These are phyloP conservation scores for Achlya hypogyna DNA, from an alignment of 352 stramenopile species.

Conservation along the genomic window DNA sequence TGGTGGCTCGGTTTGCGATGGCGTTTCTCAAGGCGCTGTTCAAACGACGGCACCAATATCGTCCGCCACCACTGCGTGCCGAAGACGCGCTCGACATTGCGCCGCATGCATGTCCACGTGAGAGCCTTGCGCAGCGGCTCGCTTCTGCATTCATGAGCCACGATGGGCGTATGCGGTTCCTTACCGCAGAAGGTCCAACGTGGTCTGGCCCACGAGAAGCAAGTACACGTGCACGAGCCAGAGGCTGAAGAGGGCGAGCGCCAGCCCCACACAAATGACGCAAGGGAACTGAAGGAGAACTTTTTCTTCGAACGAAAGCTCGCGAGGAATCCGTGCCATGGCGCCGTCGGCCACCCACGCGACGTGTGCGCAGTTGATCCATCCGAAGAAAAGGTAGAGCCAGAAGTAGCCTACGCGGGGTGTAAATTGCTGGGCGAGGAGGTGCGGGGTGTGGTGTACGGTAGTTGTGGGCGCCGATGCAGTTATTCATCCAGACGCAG, in stretches of 20 bases:
- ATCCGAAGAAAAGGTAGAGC: constrained; percentile 15
- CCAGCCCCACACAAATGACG: constrained; percentile 5
- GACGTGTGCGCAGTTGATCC: constrained; percentile 4
- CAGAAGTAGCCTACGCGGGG: constrained; percentile 11
- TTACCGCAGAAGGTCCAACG: constrained; percentile 1
- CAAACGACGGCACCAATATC: background rate
- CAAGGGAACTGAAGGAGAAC: background rate
- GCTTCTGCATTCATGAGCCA: background rate
- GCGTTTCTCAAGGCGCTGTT: background rate
- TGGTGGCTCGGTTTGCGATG: background rate
- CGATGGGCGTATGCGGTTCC: background rate
- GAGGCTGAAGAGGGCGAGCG: constrained; percentile 4
- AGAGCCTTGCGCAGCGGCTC: background rate
- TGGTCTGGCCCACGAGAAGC: constrained; percentile 7
- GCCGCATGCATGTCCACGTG: background rate
- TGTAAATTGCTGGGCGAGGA: background rate
- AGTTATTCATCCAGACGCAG: constrained; percentile 77
- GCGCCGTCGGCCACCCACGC: background rate
- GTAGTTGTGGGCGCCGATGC: constrained; percentile 73
- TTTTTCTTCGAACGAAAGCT: background rate
- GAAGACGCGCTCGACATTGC: constrained; percentile 1
- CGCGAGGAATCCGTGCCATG: background rate
- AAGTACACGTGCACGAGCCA: constrained; percentile 19
- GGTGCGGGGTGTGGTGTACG: constrained; percentile 11
- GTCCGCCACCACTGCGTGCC: background rate